Conservation (phyloP, 2,329 filamentous ascomycete genomes). For the Botryotinia globosa region DNA sequence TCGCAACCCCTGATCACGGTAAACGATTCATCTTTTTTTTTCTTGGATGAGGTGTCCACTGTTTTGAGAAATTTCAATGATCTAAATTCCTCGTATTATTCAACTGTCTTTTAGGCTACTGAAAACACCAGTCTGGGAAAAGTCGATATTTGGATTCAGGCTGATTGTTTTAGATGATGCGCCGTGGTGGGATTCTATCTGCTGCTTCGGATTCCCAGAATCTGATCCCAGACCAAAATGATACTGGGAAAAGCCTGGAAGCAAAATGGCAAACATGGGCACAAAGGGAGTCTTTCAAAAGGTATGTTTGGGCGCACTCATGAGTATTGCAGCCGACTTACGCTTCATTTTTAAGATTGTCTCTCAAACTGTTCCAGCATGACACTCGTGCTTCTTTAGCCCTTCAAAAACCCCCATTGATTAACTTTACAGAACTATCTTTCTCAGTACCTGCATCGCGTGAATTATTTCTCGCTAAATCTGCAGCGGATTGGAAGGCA, state of each 20-base stretch:
- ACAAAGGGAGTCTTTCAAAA: conserved; percentile 3
- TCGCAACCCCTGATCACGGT: not conserved
- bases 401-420: not conserved
- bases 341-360: not conserved
- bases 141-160: not conserved
- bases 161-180: not conserved
- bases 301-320: not conserved
- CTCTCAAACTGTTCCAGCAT: not conserved
- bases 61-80: not conserved
- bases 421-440: not conserved
- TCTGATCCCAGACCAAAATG: not conserved
- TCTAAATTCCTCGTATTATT: not conserved
- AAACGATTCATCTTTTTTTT: not conserved
- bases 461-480: not conserved
- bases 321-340: not conserved
- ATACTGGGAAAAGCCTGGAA: not conserved
- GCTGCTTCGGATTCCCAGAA: not conserved
- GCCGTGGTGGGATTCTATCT: not conserved
- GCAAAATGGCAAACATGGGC: conserved; percentile 6
- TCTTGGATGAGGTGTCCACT: not conserved
- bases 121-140: not conserved
- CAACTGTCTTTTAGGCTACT: not conserved
- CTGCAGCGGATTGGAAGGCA: not conserved
- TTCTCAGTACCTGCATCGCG: not conserved
- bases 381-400: not conserved